Conservation (phyloP, 306 rosid genomes). For the Canavalia gladiata region DNA sequence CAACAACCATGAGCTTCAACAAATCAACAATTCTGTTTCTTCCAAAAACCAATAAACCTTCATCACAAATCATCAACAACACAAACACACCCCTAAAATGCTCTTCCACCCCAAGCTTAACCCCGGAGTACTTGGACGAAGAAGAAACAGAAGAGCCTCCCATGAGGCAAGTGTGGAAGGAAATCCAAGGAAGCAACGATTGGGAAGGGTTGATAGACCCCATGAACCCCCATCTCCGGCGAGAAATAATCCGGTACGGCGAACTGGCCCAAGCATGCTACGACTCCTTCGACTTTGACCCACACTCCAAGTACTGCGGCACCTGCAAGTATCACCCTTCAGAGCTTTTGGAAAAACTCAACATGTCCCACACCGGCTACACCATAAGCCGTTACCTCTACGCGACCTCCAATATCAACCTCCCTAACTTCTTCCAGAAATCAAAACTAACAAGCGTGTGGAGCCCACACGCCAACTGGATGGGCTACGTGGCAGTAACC, state of each 20-base stretch:
- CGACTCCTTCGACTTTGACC: conserved; percentile 78
- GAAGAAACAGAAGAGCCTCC: not conserved
- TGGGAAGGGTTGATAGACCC: conserved; percentile 75
- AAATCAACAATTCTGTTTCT: not conserved
- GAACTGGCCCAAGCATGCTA: conserved; percentile 72
- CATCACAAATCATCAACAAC: not conserved
- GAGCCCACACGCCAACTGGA: conserved; percentile 85
- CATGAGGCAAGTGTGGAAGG: conserved; percentile 57
- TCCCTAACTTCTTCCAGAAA: conserved; percentile 77
- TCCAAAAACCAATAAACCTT: not conserved
- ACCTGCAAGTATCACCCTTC: conserved; percentile 70
- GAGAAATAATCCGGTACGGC: conserved; percentile 72
- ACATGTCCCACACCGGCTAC: conserved; percentile 54
- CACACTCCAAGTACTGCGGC: conserved; percentile 77
- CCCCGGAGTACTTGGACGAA: not conserved
- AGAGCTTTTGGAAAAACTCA: conserved; percentile 59
- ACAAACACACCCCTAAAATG: conserved; percentile 6
- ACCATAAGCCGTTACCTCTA: conserved; percentile 70
- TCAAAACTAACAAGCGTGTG: conserved; percentile 60
- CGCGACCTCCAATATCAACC: conserved; percentile 80
- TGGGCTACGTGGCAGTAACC: conserved; percentile 71
- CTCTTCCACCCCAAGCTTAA: conserved; percentile 49
- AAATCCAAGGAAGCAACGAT: conserved; percentile 66
- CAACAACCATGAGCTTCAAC: not conserved
- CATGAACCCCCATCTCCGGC: conserved; percentile 59